Evolutionary conservation across 805 yeast species (phyloP), one percentile per base, ranked within the genome.

Genomic region (Scheffersomyces ergatensis): DNA sequence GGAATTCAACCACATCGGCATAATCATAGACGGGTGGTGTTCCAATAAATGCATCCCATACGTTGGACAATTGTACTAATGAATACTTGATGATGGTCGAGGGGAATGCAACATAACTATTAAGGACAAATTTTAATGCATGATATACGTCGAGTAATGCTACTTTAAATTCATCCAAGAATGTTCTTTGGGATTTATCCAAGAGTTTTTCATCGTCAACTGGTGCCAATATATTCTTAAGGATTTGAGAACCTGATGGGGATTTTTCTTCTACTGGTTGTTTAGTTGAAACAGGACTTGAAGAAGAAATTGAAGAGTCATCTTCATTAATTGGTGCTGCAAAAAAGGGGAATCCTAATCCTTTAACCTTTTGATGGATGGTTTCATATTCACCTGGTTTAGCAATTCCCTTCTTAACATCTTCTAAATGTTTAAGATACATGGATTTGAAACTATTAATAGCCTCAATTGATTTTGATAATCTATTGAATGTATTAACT

Each of bases 401-500:
- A 33, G 62, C 69, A 25, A 53, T 44, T 2, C 76, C 76, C 20
- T 55, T 55, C 14, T 58, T 58, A 15, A 70, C 74, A 38, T 67
- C 72, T 37, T 65, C 62, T 43, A 69, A 55, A 46, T 70, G 75
- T 20, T 60, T 45, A 42, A 60, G 44, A 54, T 80, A 82, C 64
- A 83, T 53, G 23, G 54, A 53, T 57, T 81, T 83, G 64, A 93
- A 93, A 50, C 79, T 76, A 46, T 78, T 78, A 37, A 90, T 82
- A 20, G 95, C 79, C 42, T 74, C 77, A 21, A 93, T 72, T 25
- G 96, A 85, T 65, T 89, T 89, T 3, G 97, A 85, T 43, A 93
- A 73, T 52, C 98, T 78, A 55, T 90, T 97, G 65, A 89, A 89
- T 0, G 98, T 92, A 67, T 93, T 93, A 53, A 93, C 69, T 49